phyloP scores from a whole-genome alignment of 306 rosid species.

The Acacia crassicarpa region DNA sequence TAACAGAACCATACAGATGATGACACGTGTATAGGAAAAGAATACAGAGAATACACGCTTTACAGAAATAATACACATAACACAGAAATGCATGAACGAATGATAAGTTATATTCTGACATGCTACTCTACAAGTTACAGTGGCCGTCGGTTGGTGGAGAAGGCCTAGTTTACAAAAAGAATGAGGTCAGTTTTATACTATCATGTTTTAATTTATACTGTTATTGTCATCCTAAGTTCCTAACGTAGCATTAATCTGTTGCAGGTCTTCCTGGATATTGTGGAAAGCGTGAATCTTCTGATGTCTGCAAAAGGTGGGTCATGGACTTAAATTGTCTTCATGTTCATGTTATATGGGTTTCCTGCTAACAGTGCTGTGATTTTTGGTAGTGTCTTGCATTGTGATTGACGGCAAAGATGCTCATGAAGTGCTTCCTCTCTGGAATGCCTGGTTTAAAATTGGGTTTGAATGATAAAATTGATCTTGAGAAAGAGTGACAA shows the following conservation, averaged over 20 bases:
- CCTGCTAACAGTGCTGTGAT: conserved; percentile 25
- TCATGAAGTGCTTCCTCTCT: conserved; percentile 92
- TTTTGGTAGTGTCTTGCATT: conserved; percentile 81
- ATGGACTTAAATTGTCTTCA: conserved; percentile 10
- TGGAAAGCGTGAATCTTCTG: conserved; percentile 91
- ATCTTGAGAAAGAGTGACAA: conserved; percentile 85
- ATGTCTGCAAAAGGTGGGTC: conserved; percentile 89
- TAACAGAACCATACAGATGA: too few relatives aligned
- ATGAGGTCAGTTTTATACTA: conserved; percentile 55
- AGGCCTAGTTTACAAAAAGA: conserved; percentile 89
- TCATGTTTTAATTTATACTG: too few relatives aligned
- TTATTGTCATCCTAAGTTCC: not conserved
- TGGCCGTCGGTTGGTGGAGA: conserved; percentile 97
- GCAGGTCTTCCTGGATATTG: conserved; percentile 91
- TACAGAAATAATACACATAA: too few relatives aligned
- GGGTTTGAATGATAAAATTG: conserved; percentile 90
- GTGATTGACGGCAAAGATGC: conserved; percentile 86
- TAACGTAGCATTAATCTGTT: conserved; percentile 11
- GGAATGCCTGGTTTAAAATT: conserved; percentile 94
- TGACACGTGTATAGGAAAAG: too few relatives aligned
- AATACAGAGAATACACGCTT: too few relatives aligned
- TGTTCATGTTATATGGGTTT: conserved; percentile 16
- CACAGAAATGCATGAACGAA: too few relatives aligned
- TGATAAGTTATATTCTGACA: too few relatives aligned
- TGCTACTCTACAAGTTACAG: conserved; percentile 92